Evolutionary conservation across 202 grass and related monocot species (phyloP).

Genomic region (Panicum hallii): DNA sequence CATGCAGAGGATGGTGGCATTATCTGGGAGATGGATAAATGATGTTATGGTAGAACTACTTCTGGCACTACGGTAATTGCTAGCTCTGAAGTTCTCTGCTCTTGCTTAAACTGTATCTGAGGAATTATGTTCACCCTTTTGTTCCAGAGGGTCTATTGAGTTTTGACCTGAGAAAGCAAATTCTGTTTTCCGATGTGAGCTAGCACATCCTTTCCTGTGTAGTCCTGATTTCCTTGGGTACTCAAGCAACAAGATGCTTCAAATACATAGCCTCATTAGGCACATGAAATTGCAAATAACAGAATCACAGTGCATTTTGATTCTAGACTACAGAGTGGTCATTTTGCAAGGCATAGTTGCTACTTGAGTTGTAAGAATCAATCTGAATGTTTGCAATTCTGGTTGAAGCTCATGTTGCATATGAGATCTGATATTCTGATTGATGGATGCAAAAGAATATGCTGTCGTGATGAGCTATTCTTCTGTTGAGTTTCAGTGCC

Average conservation of each 20-base stretch:
- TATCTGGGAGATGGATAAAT: slow-evolving; percentile 72
- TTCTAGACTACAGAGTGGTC: not conserved
- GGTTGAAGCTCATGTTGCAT: not conserved
- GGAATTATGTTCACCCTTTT: not conserved
- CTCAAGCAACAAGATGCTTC: not conserved
- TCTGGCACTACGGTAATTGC: not conserved
- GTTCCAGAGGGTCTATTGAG: not conserved
- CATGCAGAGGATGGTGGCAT: slow-evolving; percentile 66
- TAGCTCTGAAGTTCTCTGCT: not conserved
- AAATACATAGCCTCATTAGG: not conserved
- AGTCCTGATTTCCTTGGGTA: not conserved
- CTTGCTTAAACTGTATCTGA: not conserved
- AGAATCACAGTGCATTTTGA: not conserved
- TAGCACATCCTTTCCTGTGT: not conserved
- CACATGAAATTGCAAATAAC: not conserved
- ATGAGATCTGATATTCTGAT: slow-evolving; percentile 14
- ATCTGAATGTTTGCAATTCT: not conserved
- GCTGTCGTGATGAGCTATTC: not conserved
- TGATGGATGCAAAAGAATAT: not conserved
- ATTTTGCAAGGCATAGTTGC: not conserved
- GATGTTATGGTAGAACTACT: slow-evolving; percentile 25
- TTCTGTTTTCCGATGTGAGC: not conserved
- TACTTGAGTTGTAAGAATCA: not conserved
- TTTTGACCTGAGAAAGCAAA: not conserved
- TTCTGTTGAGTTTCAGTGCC: not conserved